Conservation (phyloP, 129 eudicot genomes). For the Glebionis coronaria region DNA sequence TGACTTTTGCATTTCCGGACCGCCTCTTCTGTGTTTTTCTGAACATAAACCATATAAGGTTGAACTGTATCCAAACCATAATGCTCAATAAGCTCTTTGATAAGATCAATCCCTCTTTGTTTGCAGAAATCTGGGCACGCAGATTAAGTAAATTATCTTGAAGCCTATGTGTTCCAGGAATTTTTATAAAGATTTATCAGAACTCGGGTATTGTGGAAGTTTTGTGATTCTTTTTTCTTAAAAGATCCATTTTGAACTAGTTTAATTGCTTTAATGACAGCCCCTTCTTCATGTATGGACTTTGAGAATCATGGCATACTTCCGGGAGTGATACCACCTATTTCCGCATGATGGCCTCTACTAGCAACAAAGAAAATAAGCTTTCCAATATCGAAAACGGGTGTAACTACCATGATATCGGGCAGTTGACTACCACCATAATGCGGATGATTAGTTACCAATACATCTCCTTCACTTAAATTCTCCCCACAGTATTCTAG, state of each 20-base stretch:
- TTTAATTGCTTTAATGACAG: constrained; percentile 93
- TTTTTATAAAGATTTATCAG: constrained; percentile 47
- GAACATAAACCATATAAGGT: constrained; percentile 92
- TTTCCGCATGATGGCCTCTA: constrained; percentile 98
- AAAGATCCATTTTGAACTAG: constrained; percentile 83
- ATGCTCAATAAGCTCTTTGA: constrained; percentile 88
- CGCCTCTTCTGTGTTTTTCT: constrained; percentile 84
- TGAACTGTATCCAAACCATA: constrained; percentile 85
- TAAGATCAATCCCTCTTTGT: constrained; percentile 95
- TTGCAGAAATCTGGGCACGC: constrained; percentile 95
- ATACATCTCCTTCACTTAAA: constrained; percentile 82
- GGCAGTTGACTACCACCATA: constrained; percentile 97
- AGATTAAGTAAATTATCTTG: constrained; percentile 95
- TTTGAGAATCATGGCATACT: constrained; percentile 99
- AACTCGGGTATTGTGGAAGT: constrained; percentile 55
- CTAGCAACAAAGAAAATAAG: constrained; percentile 94
- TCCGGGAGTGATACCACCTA: constrained; percentile 98
- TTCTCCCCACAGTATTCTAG: constrained; percentile 79
- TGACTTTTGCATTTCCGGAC: constrained; percentile 94
- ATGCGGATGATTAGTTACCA: constrained; percentile 92
- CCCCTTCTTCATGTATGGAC: constrained; percentile 93
- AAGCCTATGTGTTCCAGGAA: constrained; percentile 88
- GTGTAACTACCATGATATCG: constrained; percentile 90
- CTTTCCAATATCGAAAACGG: constrained; percentile 67
- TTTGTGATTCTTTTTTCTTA: constrained; percentile 90